phyloP scores from a whole-genome alignment of 2,329 filamentous ascomycete genomes.

The Mycosphaerella arachidis region DNA sequence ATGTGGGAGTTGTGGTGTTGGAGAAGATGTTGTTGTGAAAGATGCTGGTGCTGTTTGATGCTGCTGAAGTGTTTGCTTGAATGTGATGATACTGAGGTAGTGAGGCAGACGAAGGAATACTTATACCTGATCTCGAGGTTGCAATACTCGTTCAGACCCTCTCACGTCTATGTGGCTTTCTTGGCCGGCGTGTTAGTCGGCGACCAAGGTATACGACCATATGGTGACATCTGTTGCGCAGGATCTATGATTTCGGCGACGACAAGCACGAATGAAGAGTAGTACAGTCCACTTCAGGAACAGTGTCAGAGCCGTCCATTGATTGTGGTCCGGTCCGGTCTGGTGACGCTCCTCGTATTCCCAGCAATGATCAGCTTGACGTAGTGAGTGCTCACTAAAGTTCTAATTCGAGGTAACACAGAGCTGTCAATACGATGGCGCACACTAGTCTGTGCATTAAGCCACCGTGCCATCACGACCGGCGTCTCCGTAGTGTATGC shows the following conservation, averaged over 20 bases:
- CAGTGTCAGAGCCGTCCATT: neutral
- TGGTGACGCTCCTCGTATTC: neutral
- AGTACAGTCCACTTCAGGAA: neutral
- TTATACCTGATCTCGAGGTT: neutral
- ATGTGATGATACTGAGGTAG: neutral
- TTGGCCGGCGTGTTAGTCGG: neutral
- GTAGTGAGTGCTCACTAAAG: neutral
- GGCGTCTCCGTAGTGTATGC: neutral
- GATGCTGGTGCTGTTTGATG: neutral
- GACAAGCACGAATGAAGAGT: neutral
- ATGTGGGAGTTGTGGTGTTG: neutral
- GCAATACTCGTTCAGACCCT: neutral
- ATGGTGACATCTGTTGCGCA: neutral
- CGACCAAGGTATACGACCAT: neutral
- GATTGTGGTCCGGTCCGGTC: neutral
- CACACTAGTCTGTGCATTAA: neutral
- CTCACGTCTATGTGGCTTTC: neutral
- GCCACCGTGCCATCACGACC: neutral
- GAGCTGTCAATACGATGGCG: neutral
- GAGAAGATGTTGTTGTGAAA: neutral
- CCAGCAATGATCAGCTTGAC: neutral
- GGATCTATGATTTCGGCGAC: neutral
- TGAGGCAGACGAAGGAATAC: neutral
- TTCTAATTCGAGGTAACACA: neutral
- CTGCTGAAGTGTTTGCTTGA: neutral